A percentile compares a stretch with the other conserved stretches of the same genome.
Evolutionary conservation across 192 early-diverging fungal species (phyloP).

Genomic region (Coemansia sp.): DNA sequence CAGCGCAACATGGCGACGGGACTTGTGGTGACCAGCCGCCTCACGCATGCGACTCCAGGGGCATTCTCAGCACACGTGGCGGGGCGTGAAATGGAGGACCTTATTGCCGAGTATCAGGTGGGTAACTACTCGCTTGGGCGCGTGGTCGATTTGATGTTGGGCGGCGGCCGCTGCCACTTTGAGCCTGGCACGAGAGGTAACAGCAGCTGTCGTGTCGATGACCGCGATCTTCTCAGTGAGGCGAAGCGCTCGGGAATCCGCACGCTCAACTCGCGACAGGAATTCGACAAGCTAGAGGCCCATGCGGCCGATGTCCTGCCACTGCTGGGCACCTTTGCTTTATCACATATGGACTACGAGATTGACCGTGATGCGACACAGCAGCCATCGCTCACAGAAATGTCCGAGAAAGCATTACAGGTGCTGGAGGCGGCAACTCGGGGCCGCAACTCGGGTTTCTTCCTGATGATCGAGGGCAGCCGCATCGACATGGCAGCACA

Average conservation of each 20-base stretch:
- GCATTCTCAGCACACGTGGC: slow-evolving; percentile 80
- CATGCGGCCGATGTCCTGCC: slow-evolving; percentile 56
- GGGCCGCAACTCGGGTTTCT: slow-evolving; percentile 72
- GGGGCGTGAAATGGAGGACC: slow-evolving; percentile 75
- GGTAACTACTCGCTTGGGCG: slow-evolving; percentile 85
- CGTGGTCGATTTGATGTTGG: slow-evolving; percentile 84
- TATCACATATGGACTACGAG: slow-evolving; percentile 89
- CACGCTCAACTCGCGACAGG: slow-evolving; percentile 53
- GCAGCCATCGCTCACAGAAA: slow-evolving; percentile 82
- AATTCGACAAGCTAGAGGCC: slow-evolving; percentile 63
- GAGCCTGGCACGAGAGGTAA: slow-evolving; percentile 60
- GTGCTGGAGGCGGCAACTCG: slow-evolving; percentile 61
- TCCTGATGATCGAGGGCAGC: slow-evolving; percentile 96
- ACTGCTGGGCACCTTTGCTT: slow-evolving; percentile 71
- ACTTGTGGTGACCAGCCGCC: slow-evolving; percentile 87
- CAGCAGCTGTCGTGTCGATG: slow-evolving; percentile 76
- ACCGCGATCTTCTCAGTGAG: slow-evolving; percentile 64
- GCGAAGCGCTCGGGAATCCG: slow-evolving; percentile 65
- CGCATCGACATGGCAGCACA: slow-evolving; percentile 98
- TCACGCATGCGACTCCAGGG: slow-evolving; percentile 91
- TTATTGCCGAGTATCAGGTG: slow-evolving; percentile 89
- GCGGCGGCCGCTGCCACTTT: slow-evolving; percentile 91
- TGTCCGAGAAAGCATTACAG: slow-evolving; percentile 79
- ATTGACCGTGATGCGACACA: slow-evolving; percentile 70
- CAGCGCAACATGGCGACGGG: slow-evolving; percentile 78